phyloP scores from a whole-genome alignment of 2,329 filamentous ascomycete species.

The Westerdykella ornata region DNA sequence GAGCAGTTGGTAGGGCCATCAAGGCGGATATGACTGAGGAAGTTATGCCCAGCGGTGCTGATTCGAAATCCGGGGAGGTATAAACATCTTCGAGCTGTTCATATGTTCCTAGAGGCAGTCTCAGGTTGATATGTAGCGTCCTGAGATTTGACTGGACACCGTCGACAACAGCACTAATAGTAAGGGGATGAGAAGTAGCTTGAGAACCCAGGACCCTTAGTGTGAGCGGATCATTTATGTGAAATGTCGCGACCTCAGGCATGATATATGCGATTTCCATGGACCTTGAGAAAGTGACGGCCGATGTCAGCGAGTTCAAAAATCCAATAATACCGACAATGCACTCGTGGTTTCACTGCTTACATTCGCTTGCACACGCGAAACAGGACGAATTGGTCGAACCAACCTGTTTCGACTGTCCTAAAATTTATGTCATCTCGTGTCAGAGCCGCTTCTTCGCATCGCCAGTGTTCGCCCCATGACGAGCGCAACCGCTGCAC shows the following conservation, averaged over 20 bases:
- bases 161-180: background rate
- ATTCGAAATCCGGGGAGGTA: constrained; percentile 1
- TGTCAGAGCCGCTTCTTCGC: constrained; percentile 9
- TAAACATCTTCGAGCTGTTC: constrained; percentile 2
- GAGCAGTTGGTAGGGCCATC: constrained; percentile 3
- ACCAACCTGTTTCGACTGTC: too few species aligned
- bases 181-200: too few species aligned
- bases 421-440: constrained; percentile 1
- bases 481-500: constrained; percentile 9
- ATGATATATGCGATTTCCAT: constrained; percentile 6
- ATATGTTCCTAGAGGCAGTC: constrained; percentile 4
- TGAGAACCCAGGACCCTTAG: background rate
- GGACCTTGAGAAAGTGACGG: constrained; percentile 4
- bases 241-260: constrained; percentile 4
- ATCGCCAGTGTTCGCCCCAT: constrained; percentile 13
- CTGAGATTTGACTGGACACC: constrained; percentile 3
- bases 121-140: constrained; percentile 4
- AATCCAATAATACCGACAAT: background rate
- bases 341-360: background rate
- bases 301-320: constrained; percentile 3
- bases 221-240: constrained; percentile 5
- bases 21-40: constrained; percentile 1
- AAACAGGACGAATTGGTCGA: background rate
- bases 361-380: constrained; percentile 8
- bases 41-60: background rate